Conservation (phyloP, 2,329 filamentous ascomycete species). For the Monosporascus sp. region DNA sequence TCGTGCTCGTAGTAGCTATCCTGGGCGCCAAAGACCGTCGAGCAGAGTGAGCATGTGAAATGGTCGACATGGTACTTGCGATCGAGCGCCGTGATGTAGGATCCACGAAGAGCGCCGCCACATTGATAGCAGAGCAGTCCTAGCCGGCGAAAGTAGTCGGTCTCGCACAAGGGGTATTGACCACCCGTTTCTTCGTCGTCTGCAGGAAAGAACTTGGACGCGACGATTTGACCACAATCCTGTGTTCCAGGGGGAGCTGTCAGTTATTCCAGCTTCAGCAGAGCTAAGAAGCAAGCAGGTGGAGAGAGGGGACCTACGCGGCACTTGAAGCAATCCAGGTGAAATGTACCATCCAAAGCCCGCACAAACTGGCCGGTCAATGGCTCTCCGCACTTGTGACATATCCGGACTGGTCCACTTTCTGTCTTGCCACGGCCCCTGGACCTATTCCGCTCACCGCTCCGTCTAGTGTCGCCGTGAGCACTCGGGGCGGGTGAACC, state of each 20-base stretch:
- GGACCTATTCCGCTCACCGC: conserved; percentile 54
- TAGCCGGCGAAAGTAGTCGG: conserved; percentile 90
- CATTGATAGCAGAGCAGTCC: conserved; percentile 89
- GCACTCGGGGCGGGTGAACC: conserved; percentile 33
- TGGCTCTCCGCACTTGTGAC: conserved; percentile 82
- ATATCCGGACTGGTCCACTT: conserved; percentile 59
- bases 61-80: conserved; percentile 99
- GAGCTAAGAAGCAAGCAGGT: conserved; percentile 5
- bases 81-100: conserved; percentile 95
- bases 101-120: conserved; percentile 85
- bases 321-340: conserved; percentile 97
- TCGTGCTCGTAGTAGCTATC: conserved; percentile 99
- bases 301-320: conserved; percentile 56
- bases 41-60: conserved; percentile 95
- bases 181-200: conserved; percentile 80
- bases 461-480: conserved; percentile 43
- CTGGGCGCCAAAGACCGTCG: conserved; percentile 95
- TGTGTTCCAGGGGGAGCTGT: conserved; percentile 33
- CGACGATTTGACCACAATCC: conserved; percentile 96
- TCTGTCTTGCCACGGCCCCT: conserved; percentile 48
- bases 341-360: conserved; percentile 87
- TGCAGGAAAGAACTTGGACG: conserved; percentile 97
- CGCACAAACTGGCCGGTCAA: conserved; percentile 95
- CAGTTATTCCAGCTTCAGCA: conserved; percentile 9
- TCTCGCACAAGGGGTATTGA: conserved; percentile 96